Percentiles rank a stretch among this genome's conserved stretches.
These are phyloP conservation scores for Diaporthe sp. DNA, from an alignment of 2,329 filamentous ascomycete genomes.

Conservation along the genomic window DNA sequence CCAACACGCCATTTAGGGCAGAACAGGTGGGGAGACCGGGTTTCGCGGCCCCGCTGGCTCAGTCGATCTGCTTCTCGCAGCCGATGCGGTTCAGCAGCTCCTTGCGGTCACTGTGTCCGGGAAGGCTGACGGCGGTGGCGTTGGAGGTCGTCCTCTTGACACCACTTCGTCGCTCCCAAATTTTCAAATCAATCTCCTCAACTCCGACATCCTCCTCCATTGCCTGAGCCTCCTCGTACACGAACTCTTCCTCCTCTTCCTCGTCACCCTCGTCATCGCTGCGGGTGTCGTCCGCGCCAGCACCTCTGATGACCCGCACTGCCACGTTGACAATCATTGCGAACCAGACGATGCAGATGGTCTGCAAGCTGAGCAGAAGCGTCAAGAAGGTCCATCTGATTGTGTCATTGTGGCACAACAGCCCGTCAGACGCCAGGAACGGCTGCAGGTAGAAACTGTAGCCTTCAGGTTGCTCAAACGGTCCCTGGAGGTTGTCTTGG, in stretches of 20 bases:
- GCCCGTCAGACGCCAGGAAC: conserved; percentile 77
- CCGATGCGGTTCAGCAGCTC: conserved; percentile 86
- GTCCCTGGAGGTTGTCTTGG: conserved; percentile 67
- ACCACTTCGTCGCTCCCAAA: conserved; percentile 70
- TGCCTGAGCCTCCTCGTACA: conserved; percentile 67
- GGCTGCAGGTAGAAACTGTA: conserved; percentile 78
- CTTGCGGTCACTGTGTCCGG: conserved; percentile 81
- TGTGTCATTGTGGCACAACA: conserved; percentile 82
- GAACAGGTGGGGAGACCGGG: background rate
- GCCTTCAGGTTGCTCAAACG: conserved; percentile 62
- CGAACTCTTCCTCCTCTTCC: conserved; percentile 67
- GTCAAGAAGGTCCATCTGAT: conserved; percentile 84
- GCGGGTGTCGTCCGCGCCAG: conserved; percentile 84
- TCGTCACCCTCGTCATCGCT: conserved; percentile 87
- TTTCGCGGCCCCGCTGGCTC: conserved; percentile 14
- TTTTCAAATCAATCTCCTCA: conserved; percentile 76
- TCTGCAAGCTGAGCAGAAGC: conserved; percentile 82
- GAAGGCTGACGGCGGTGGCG: conserved; percentile 72
- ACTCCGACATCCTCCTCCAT: conserved; percentile 83
- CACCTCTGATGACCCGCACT: conserved; percentile 81
- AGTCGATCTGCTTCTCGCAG: conserved; percentile 81
- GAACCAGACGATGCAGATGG: conserved; percentile 88
- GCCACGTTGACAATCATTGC: conserved; percentile 88
- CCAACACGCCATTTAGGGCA: background rate
- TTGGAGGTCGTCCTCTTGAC: conserved; percentile 66